Conservation (phyloP, 257 asterid species). For the Jasminum sambac region DNA sequence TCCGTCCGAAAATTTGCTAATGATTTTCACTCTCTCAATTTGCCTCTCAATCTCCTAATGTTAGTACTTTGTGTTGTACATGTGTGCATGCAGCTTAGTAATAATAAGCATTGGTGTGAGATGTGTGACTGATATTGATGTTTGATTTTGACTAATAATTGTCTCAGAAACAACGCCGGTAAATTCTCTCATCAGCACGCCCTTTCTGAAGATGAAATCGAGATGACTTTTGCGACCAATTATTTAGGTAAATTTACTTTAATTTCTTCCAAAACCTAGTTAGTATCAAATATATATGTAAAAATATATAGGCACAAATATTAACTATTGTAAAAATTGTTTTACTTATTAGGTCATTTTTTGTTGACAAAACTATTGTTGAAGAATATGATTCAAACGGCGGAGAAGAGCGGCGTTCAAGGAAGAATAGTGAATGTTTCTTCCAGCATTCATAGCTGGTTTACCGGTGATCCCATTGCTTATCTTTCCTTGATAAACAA, state of each 20-base stretch:
- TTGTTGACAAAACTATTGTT: conserved; percentile 76
- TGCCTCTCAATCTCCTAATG: conserved; percentile 91
- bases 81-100: background rate
- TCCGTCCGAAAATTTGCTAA: conserved; percentile 70
- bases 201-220: conserved; percentile 86
- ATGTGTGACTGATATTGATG: no score
- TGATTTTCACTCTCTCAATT: conserved; percentile 59
- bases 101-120: no score
- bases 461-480: conserved; percentile 70
- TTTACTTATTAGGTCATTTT: conserved; percentile 63
- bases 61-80: conserved; percentile 13
- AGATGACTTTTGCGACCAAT: conserved; percentile 96
- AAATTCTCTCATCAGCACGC: conserved; percentile 78
- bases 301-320: background rate
- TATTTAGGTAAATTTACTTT: conserved; percentile 53
- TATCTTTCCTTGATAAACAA: conserved; percentile 66
- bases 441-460: conserved; percentile 86
- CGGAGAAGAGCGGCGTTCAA: conserved; percentile 54
- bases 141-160: background rate
- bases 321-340: background rate
- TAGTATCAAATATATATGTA: background rate
- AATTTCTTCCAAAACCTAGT: background rate
- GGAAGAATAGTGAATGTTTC: conserved; percentile 95
- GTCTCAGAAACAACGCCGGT: conserved; percentile 89
- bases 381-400: conserved; percentile 67